A percentile compares a stretch with the other conserved stretches of the same genome.
Conservation (phyloP, 805 yeast species). For the Schwanniomyces polymorphus region DNA sequence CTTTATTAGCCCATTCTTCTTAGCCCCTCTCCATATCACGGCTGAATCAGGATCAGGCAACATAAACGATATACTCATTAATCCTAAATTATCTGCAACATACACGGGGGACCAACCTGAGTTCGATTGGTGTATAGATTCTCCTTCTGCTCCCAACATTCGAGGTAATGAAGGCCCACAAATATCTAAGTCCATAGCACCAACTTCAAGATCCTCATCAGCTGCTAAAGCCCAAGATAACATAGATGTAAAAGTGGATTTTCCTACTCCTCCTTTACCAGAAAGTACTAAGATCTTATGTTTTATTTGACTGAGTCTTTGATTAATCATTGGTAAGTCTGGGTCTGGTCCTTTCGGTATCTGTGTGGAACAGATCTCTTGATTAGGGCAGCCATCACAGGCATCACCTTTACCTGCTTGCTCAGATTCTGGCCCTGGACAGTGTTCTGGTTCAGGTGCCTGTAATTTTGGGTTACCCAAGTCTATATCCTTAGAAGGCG, state of each 20-base stretch:
- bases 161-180: slow-evolving; percentile 97
- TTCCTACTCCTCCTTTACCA: slow-evolving; percentile 96
- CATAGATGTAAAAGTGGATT: slow-evolving; percentile 94
- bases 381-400: slow-evolving; percentile 93
- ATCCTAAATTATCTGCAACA: slow-evolving; percentile 89
- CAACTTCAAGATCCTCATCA: slow-evolving; percentile 76
- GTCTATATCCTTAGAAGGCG: slow-evolving; percentile 20
- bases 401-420: slow-evolving; percentile 93
- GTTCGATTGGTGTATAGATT: slow-evolving; percentile 82
- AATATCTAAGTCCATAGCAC: slow-evolving; percentile 95
- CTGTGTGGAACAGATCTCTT: slow-evolving; percentile 78
- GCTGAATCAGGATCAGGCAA: slow-evolving; percentile 92
- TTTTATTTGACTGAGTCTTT: slow-evolving; percentile 59
- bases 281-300: slow-evolving; percentile 81
- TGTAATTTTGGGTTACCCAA: slow-evolving; percentile 18
- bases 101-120: slow-evolving; percentile 97
- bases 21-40: slow-evolving; percentile 96
- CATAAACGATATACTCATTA: slow-evolving; percentile 95
- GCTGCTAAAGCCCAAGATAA: slow-evolving; percentile 95
- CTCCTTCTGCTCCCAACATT: slow-evolving; percentile 91
- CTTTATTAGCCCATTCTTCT: slow-evolving; percentile 89
- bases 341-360: slow-evolving; percentile 95
- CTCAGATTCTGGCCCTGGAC: slow-evolving; percentile 98
- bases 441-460: slow-evolving; percentile 92
- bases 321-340: slow-evolving; percentile 74